These are phyloP conservation scores for Amorphotheca resinae DNA, from an alignment of 495 filamentous ascomycete species.

Conservation along the genomic window DNA sequence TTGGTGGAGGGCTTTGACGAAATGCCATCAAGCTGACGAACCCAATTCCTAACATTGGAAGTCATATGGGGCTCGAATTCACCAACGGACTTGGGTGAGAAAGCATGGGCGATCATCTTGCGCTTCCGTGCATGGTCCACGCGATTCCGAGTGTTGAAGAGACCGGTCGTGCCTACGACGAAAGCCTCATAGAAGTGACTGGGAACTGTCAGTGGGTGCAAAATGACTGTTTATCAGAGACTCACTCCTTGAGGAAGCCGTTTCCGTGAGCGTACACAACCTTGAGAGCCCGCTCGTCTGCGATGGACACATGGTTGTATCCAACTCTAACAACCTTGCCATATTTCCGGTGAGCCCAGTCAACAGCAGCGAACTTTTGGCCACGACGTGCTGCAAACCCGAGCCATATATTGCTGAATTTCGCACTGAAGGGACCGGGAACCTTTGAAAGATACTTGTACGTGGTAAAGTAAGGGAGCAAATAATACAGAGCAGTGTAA, in stretches of 20 bases:
- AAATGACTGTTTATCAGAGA: conserved; percentile 6
- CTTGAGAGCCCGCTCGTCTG: conserved; percentile 32
- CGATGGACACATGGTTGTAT: conserved; percentile 24
- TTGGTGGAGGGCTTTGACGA: too few species aligned
- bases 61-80: conserved; percentile 85
- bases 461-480: conserved; percentile 54
- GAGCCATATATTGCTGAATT: conserved; percentile 38
- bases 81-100: conserved; percentile 62
- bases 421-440: conserved; percentile 36
- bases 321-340: conserved; percentile 28
- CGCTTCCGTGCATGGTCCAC: conserved; percentile 79
- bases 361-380: conserved; percentile 43
- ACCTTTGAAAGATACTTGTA: conserved; percentile 34
- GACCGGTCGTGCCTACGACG: conserved; percentile 64
- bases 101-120: conserved; percentile 74
- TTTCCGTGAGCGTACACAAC: conserved; percentile 58
- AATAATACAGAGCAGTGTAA: conserved; percentile 38
- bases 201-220: background rate
- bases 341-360: conserved; percentile 30
- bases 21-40: conserved; percentile 53
- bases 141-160: conserved; percentile 82
- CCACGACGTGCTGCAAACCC: conserved; percentile 27
- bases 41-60: conserved; percentile 59
- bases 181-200: conserved; percentile 74
- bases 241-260: conserved; percentile 55